phyloP scores from a whole-genome alignment of 768 basidiomycete genomes.

The Phylloporus sp. region DNA sequence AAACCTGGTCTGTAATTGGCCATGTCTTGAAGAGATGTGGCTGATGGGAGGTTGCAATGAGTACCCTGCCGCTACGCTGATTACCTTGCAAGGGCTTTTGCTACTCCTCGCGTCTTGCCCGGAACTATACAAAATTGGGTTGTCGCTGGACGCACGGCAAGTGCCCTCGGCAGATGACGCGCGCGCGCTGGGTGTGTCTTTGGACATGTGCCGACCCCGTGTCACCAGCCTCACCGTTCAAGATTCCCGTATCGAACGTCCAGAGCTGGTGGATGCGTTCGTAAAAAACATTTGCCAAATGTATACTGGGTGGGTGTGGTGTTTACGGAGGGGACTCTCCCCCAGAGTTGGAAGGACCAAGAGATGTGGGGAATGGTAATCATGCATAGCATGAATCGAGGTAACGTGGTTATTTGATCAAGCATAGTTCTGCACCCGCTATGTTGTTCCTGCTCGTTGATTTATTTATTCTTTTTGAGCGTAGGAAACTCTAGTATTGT shows the following conservation, averaged over 20 bases:
- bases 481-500: too few relatives aligned
- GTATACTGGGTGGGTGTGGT: not conserved
- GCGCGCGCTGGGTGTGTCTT: not conserved
- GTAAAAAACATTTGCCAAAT: not conserved
- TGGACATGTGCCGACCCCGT: not conserved
- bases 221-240: not conserved
- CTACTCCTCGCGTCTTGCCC: not conserved
- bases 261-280: not conserved
- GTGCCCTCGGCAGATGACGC: not conserved
- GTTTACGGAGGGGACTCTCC: too few relatives aligned
- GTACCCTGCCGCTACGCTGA: not conserved
- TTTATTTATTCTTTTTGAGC: too few relatives aligned
- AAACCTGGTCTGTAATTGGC: constrained; percentile 1
- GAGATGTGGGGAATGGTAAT: too few relatives aligned
- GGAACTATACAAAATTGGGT: not conserved
- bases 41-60: not conserved
- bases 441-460: too few relatives aligned
- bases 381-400: too few relatives aligned
- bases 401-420: too few relatives aligned
- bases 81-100: not conserved
- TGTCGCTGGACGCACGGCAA: constrained; percentile 1
- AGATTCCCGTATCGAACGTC: not conserved
- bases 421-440: too few relatives aligned
- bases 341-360: too few relatives aligned
- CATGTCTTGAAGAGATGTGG: not conserved